These are phyloP conservation scores for Ceratocystis alfenasii DNA, from an alignment of 2,329 filamentous ascomycete species.

Conservation along the genomic window DNA sequence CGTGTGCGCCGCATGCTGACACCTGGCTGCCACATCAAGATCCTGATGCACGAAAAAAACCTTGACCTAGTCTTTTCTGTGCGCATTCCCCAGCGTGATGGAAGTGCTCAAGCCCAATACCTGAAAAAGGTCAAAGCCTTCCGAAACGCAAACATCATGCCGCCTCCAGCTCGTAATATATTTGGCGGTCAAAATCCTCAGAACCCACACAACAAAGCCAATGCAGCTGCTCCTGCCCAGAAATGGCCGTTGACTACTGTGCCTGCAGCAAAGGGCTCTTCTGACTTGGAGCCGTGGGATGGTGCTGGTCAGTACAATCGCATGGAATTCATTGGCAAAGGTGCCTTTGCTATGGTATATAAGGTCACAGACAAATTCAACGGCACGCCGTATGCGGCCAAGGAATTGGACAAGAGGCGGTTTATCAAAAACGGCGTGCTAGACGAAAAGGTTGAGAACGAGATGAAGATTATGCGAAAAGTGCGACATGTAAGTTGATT, in stretches of 20 bases:
- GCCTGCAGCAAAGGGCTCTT: constrained; percentile 35
- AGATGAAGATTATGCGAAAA: constrained; percentile 89
- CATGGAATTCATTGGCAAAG: constrained; percentile 70
- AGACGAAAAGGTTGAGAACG: constrained; percentile 87
- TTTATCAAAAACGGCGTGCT: constrained; percentile 88
- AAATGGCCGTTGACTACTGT: constrained; percentile 2
- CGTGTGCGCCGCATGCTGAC: constrained; percentile 50
- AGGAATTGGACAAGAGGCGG: constrained; percentile 83
- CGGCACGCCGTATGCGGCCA: constrained; percentile 75
- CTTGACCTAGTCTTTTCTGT: constrained; percentile 70
- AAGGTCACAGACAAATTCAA: constrained; percentile 77
- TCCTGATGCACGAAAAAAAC: constrained; percentile 43
- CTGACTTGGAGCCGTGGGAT: constrained; percentile 44
- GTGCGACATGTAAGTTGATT: constrained; percentile 59
- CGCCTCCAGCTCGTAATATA: constrained; percentile 14
- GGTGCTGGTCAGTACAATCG: constrained; percentile 79
- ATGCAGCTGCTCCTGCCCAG: not conserved
- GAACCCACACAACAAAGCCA: not conserved
- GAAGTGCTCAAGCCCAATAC: constrained; percentile 52
- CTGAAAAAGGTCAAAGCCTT: constrained; percentile 54
- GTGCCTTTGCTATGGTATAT: constrained; percentile 89
- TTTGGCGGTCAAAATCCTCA: not conserved
- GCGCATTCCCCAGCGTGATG: constrained; percentile 66
- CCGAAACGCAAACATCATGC: constrained; percentile 32
- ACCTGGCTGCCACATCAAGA: constrained; percentile 60